Evolutionary conservation across 129 eudicot species (phyloP).

Genomic region (Tagetes erecta): DNA sequence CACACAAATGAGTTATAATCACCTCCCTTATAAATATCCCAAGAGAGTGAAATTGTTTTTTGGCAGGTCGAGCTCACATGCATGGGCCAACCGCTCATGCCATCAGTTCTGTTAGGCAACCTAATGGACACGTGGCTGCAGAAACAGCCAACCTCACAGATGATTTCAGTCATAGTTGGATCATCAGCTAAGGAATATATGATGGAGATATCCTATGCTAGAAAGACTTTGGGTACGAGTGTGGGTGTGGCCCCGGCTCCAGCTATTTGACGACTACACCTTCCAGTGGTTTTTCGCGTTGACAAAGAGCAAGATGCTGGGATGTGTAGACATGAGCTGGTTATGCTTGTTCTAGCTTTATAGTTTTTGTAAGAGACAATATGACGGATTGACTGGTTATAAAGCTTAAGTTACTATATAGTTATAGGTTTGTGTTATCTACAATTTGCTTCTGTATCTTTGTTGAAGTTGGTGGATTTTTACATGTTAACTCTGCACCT

Average conservation of each 20-base stretch:
- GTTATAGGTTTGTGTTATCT: constrained; percentile 27
- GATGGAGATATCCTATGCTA: constrained; percentile 74
- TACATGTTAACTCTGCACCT: constrained; percentile 18
- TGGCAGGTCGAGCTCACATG: constrained; percentile 69
- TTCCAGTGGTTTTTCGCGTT: not conserved
- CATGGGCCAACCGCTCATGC: constrained; percentile 67
- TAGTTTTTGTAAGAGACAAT: constrained; percentile 27
- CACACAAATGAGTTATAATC: not conserved
- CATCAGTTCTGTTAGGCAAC: constrained; percentile 52
- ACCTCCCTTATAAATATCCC: not conserved
- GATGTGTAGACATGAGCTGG: not conserved
- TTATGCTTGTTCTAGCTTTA: constrained; percentile 24
- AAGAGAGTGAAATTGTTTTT: not conserved
- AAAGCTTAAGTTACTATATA: constrained; percentile 27
- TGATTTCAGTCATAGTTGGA: constrained; percentile 54
- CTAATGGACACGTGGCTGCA: constrained; percentile 79
- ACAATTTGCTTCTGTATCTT: constrained; percentile 3
- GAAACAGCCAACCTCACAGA: constrained; percentile 49
- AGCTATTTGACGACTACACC: constrained; percentile 16
- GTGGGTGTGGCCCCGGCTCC: not conserved
- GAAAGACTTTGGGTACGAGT: constrained; percentile 29
- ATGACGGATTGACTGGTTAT: constrained; percentile 21
- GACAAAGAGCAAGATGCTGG: constrained; percentile 9
- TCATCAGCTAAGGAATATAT: constrained; percentile 88
- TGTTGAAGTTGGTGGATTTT: constrained; percentile 28